Base-by-base conservation (phyloP, 441 rosid genomes). In the Gossypium lobatum region DNA sequence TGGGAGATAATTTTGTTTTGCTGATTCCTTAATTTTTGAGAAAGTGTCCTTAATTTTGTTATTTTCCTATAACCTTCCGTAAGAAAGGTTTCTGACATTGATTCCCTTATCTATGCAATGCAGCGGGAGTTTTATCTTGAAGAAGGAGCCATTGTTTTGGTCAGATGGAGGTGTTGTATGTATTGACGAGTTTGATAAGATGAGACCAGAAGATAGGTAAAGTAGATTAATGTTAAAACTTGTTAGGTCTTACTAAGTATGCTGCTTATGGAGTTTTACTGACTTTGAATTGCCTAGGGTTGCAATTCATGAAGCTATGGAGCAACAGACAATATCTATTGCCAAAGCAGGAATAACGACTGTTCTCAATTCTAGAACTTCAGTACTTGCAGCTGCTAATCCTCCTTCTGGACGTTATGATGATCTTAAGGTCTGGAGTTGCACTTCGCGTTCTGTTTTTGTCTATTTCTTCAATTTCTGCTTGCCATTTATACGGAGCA, bases 61-160 rank as follows among this genome's bases (percentile, higher is more conserved):
- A 28, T 28, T 28, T 28, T 28, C 34, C 34, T 0, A 28, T 28
- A 28, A 28, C 34, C 34, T 28, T 28, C 34, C 1, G 6, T 28
- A 4, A 28, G 34, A 26, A 46, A 18, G 0, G 21, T 73, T 62
- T 77, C 80, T 84, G 79, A 84, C 75, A 42, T 73, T 37, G 31
- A 26, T 73, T 70, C 59, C n/a, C 34, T 37, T 70, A 77, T 72
- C 8, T 74, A 23, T 76, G 28, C 37, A 18, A 14, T 55, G 78
- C 86, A 93, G 98, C 91, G 95, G 4, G 98, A 95, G 80, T 95
- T 95, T 85, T 95, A 95, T 80, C 98, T 95, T 55, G 99, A 93
- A 88, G 99, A 97, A 48, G 99, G 99, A 73, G 99, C 98, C 72
- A 95, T 95, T 98, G 99, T 95, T 83, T 87, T 95, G 89, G 97